Evolutionary conservation across 2,329 filamentous ascomycete genomes (phyloP).

Genomic region (Aspergillus aculeatus): DNA sequence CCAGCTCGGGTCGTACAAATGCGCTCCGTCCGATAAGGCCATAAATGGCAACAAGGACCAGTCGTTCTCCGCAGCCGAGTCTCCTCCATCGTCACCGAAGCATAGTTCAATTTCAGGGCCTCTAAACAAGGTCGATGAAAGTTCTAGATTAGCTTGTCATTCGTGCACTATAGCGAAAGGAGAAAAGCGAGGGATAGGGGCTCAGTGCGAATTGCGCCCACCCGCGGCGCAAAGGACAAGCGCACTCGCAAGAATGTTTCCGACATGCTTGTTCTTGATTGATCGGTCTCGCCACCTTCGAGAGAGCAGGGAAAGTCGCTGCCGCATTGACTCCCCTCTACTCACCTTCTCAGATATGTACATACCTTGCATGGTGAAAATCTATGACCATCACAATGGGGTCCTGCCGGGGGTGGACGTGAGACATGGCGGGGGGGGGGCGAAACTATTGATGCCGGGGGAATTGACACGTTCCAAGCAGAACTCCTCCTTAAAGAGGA

Average conservation of each 20-base stretch:
- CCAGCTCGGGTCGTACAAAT: constrained; percentile 64
- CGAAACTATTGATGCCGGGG: constrained; percentile 12
- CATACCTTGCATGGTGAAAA: constrained; percentile 71
- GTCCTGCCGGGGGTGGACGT: constrained; percentile 48
- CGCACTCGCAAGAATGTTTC: background rate
- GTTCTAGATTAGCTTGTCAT: constrained; percentile 1
- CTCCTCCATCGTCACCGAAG: constrained; percentile 75
- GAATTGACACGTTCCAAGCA: constrained; percentile 16
- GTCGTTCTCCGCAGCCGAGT: constrained; percentile 80
- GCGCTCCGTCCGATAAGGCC: constrained; percentile 92
- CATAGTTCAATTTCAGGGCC: constrained; percentile 93
- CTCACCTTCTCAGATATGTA: background rate
- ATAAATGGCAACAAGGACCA: constrained; percentile 94
- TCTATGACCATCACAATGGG: constrained; percentile 78
- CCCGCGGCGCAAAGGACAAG: background rate
- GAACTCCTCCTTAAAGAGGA: constrained; percentile 12
- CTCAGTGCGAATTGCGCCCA: background rate
- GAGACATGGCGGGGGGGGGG: constrained; percentile 28
- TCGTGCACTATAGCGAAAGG: background rate
- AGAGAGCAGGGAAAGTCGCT: background rate
- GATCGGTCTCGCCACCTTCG: background rate
- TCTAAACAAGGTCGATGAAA: constrained; percentile 37
- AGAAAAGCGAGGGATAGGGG: background rate
- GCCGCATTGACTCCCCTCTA: background rate
- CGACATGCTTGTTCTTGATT: background rate